Evolutionary conservation across 352 stramenopile species (phyloP).

Genomic region (Elongisporangium anandrum): DNA sequence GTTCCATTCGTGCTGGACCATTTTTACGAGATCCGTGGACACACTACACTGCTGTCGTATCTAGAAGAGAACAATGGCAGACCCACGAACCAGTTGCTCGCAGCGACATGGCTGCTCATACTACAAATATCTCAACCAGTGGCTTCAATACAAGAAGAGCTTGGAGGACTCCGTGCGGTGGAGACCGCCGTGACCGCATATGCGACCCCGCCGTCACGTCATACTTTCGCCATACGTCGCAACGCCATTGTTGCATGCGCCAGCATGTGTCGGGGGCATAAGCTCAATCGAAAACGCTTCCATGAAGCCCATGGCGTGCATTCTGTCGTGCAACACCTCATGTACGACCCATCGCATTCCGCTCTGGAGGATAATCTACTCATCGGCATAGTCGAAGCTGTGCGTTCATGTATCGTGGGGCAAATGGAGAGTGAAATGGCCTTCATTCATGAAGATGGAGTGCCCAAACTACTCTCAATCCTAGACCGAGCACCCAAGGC

Average conservation of each 20-base stretch:
- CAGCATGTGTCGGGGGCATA: conserved; percentile 46
- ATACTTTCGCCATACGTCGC: conserved; percentile 62
- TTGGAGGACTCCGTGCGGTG: conserved; percentile 41
- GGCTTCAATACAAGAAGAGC: conserved; percentile 32
- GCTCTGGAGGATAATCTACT: conserved; percentile 71
- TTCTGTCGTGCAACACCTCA: conserved; percentile 32
- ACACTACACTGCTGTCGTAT: conserved; percentile 44
- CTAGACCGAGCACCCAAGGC: conserved; percentile 45
- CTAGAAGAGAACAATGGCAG: conserved; percentile 27
- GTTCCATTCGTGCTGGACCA: conserved; percentile 48
- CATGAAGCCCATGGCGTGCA: conserved; percentile 38
- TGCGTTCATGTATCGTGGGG: conserved; percentile 61
- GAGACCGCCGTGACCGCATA: conserved; percentile 54
- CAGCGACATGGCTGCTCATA: conserved; percentile 51
- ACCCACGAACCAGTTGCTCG: conserved; percentile 30
- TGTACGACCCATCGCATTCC: conserved; percentile 42
- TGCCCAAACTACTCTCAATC: conserved; percentile 54
- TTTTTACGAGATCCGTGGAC: conserved; percentile 50
- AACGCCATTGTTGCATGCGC: conserved; percentile 57
- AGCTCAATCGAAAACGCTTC: conserved; percentile 51
- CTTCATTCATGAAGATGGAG: conserved; percentile 59
- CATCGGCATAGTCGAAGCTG: conserved; percentile 53
- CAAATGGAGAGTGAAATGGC: conserved; percentile 40
- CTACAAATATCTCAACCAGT: conserved; percentile 31
- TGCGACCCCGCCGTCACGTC: conserved; percentile 27